Base-by-base conservation (phyloP, 2,329 filamentous ascomycete species). In the Pyrenochaeta sp. region DNA sequence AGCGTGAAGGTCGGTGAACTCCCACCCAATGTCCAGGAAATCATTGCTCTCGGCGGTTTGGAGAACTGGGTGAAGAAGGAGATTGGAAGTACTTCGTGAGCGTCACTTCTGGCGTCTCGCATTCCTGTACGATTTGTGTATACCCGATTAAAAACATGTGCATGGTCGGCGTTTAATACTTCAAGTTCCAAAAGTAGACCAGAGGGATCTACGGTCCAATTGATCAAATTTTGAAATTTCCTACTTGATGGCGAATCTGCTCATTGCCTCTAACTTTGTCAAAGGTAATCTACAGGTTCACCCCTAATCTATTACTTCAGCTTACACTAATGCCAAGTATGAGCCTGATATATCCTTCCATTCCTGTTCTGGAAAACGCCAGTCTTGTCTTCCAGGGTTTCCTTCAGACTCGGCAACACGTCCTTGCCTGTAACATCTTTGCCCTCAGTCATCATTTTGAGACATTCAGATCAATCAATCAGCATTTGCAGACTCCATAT, bases 21-120 rank as follows among this genome's bases (percentile, higher is more conserved):
- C 58, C 90, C 91, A 12, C 86, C 90, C 0, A 96, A 94, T 69
- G 90, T 97, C 49, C 92, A 97, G 74, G 90, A 77, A 59, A 77
- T 78, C 32, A 76, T 78, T 49, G 75, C 75, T 40, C 76, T 83
- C 44, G 91, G 91, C 2, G 92, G 92, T 0, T 71, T 96, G 55
- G 90, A 93, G 81, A 88, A 87, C 59, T 96, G 91, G 92, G 90
- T 95, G 9, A 89, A 90, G 82, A 81, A 83, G 51, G 82, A 90
- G 73, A 90, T 92, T 67, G 74, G 73, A 2, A 68, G 66, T 29
- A 69, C 69, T 50, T 58, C 42, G 37, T 68, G 60, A 56, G 48
- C 23, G 15, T 29, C 29, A 6, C 21, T 14, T 23, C 14, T 18
- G 37, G 11, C 20, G 7, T 14, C 18, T 20, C 20, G 43, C 18